phyloP scores from a whole-genome alignment of 129 eudicot genomes.

The Flaveria ramosissima region DNA sequence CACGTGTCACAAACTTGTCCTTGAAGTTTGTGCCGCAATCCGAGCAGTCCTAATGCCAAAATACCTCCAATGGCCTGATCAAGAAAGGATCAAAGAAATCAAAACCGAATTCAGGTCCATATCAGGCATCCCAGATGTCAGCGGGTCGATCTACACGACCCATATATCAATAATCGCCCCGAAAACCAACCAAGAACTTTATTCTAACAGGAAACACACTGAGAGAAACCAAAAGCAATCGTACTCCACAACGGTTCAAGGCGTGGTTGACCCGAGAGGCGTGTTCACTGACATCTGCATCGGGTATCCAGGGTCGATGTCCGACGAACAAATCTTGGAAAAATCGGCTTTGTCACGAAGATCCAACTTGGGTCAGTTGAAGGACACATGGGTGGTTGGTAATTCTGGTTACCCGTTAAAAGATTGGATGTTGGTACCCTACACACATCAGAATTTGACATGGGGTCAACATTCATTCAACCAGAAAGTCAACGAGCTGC shows the following conservation, averaged over 20 bases:
- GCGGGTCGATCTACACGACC: constrained; percentile 49
- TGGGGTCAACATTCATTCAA: constrained; percentile 75
- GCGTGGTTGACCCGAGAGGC: constrained; percentile 61
- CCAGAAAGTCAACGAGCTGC: constrained; percentile 43
- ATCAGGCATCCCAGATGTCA: constrained; percentile 58
- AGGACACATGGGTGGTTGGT: constrained; percentile 56
- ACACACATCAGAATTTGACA: constrained; percentile 55
- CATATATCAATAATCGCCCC: constrained; percentile 64
- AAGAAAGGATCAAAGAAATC: constrained; percentile 33
- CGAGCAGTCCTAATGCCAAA: constrained; percentile 60
- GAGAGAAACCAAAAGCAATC: constrained; percentile 73
- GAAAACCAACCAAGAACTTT: constrained; percentile 50
- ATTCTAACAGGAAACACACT: constrained; percentile 66
- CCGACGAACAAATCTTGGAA: constrained; percentile 67
- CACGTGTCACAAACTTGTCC: constrained; percentile 50
- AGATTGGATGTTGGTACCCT: constrained; percentile 74
- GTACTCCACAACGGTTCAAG: constrained; percentile 73
- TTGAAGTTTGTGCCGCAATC: constrained; percentile 59
- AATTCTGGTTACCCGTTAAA: constrained; percentile 51
- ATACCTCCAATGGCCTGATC: constrained; percentile 69
- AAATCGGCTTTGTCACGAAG: constrained; percentile 55
- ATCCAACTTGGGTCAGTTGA: constrained; percentile 49
- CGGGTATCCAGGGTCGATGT: constrained; percentile 79
- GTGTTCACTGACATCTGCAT: constrained; percentile 64
- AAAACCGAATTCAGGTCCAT: constrained; percentile 40